Conservation (phyloP, 2,329 filamentous ascomycete species). For the Torrubiella hemipterigena region DNA sequence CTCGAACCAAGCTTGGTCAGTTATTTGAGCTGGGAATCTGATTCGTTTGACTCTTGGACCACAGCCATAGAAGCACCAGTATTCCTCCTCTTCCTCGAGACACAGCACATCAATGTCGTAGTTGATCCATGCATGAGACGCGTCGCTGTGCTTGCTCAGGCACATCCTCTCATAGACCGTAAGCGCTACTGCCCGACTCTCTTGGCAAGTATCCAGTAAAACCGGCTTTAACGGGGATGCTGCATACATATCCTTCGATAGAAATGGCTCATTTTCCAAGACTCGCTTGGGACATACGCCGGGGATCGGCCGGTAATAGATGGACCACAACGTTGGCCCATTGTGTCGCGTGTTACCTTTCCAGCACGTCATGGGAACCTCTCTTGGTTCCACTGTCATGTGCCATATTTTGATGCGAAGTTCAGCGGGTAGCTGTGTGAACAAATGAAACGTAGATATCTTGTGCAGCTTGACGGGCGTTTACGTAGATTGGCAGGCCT, state of each 20-base stretch:
- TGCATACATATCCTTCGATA: background rate
- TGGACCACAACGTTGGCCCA: background rate
- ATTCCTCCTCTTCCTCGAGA: background rate
- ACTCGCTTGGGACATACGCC: background rate
- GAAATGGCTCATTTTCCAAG: background rate
- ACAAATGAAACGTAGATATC: slow-evolving; percentile 1
- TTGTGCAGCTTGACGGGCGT: too few species aligned
- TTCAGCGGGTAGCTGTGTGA: slow-evolving; percentile 1
- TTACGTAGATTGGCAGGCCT: too few species aligned
- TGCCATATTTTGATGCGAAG: slow-evolving; percentile 1
- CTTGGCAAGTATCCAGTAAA: background rate
- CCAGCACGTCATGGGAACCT: slow-evolving; percentile 1
- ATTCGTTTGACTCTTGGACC: too few species aligned
- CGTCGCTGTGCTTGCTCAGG: background rate
- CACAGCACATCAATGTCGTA: background rate
- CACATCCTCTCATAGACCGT: background rate
- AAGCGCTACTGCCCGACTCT: background rate
- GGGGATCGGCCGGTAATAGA: background rate
- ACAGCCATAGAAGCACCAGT: too few species aligned
- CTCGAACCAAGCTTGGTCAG: too few species aligned
- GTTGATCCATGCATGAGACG: background rate
- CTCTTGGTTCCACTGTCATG: background rate
- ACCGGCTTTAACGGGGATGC: background rate
- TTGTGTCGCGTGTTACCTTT: background rate
- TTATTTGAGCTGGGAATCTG: too few species aligned